Evolutionary conservation across 2,329 filamentous ascomycete genomes (phyloP), one percentile per base, ranked within the genome.

Genomic region (Geoglossum cookeanum): DNA sequence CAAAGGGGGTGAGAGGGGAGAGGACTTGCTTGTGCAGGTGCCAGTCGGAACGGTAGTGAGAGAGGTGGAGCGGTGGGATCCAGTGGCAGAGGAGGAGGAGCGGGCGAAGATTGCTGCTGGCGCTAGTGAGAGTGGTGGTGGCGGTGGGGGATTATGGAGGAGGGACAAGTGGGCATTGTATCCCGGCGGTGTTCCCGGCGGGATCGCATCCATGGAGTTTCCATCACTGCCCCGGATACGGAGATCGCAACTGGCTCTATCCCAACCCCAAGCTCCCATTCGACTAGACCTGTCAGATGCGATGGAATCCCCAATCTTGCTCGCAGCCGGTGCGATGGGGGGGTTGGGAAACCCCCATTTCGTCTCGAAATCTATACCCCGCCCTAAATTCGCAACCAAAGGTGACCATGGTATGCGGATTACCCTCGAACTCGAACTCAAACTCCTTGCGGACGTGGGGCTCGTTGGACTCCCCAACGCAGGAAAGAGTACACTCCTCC

Each of bases 261-360:
- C 82, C 48, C 85, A 94, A 64, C 89, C 87, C 0, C 70, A 79
- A 8, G 78, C 78, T 0, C 88, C 88, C 1, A 79, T 97, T 22
- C 71, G 71, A 61, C 65, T 78, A 29, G 76, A 78, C 63, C 66
- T 78, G 52, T 74, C 76, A 54, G 76, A 80, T 54, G 86, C 87
- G 0, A 94, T 92, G 70, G 81, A 87, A 4, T 79, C 80, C 52
- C 92, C 92, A 0, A 82, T 96, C 62, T 75, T 98, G 29, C 79
- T 98, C 9, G 87, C 88, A 1, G 84, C 87, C 0, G 92, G 92
- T 6, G 90, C 88, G 4, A 79, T 94, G 60, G 92, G 92, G 7
- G 92, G 92, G 0, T 70, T 96, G 6, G 92, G 92, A 9, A 98
- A 98, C 66, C 87, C 92, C 4, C 89, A 96, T 68, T 98, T 97